phyloP scores from a whole-genome alignment of 2,329 filamentous ascomycete species.

The Diaporthe vaccinii region DNA sequence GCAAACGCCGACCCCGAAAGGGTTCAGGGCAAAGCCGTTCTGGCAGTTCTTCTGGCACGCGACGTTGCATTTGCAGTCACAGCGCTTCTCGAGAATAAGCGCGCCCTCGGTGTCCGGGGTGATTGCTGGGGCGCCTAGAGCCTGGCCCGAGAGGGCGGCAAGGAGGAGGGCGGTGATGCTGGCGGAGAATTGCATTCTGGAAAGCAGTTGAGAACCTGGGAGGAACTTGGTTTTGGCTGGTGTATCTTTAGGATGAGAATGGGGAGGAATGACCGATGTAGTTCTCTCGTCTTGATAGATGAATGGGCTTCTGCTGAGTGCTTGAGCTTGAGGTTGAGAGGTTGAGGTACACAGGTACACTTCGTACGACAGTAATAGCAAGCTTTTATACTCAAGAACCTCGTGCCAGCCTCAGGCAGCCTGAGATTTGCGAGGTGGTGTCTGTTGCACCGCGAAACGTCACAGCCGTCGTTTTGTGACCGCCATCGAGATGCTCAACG shows the following conservation, averaged over 20 bases:
- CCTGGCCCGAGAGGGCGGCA: not conserved
- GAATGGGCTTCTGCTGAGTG: not conserved
- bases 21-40: not conserved
- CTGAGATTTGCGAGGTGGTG: not conserved
- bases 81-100: not conserved
- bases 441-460: not conserved
- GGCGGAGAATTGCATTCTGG: not conserved
- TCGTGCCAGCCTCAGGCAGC: not conserved
- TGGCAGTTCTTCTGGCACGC: not conserved
- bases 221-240: not conserved
- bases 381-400: not conserved
- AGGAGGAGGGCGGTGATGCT: not conserved
- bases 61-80: not conserved
- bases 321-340: not conserved
- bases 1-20: not conserved
- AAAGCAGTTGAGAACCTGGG: no score
- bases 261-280: not conserved
- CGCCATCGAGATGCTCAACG: not conserved
- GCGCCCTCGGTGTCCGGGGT: not conserved
- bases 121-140: not conserved
- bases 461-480: not conserved
- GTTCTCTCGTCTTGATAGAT: not conserved
- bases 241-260: not conserved
- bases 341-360: not conserved
- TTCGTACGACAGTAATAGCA: not conserved